A percentile compares a stretch with the other conserved stretches of the same genome.
phyloP scores from a whole-genome alignment of 495 filamentous ascomycete genomes.

The Annulohypoxylon bovei region DNA sequence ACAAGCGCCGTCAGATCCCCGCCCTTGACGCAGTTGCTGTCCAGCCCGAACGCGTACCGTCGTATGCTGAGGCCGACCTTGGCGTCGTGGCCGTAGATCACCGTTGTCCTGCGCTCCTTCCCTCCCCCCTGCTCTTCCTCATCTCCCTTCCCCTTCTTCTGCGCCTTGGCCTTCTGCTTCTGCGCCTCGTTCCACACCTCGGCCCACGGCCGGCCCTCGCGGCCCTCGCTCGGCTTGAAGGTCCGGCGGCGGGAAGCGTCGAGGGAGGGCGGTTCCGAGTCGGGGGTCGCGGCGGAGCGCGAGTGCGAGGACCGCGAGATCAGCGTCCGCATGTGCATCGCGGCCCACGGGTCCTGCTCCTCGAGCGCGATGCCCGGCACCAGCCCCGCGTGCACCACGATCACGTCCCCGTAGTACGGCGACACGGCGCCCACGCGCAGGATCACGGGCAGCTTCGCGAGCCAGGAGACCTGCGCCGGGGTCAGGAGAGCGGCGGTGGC shows the following conservation, averaged over 20 bases:
- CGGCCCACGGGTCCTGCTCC: constrained; percentile 78
- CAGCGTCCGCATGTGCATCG: constrained; percentile 93
- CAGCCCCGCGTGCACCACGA: constrained; percentile 86
- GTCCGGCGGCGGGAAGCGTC: neutral
- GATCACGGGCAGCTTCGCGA: constrained; percentile 77
- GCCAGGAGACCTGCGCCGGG: constrained; percentile 70
- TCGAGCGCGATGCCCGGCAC: constrained; percentile 76
- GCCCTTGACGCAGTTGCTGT: constrained; percentile 81
- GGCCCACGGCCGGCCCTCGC: constrained; percentile 72
- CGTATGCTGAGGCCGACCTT: constrained; percentile 71
- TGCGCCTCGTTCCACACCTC: constrained; percentile 63
- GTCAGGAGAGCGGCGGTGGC: constrained; percentile 50
- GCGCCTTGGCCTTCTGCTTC: neutral
- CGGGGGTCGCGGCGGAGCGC: neutral
- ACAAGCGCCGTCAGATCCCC: constrained; percentile 80
- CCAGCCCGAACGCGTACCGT: constrained; percentile 81
- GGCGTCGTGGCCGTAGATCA: constrained; percentile 90
- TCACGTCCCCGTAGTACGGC: constrained; percentile 64
- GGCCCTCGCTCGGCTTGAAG: constrained; percentile 35
- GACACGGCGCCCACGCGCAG: constrained; percentile 69
- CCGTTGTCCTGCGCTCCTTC: constrained; percentile 66
- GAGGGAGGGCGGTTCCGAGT: neutral
- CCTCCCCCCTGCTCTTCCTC: neutral
- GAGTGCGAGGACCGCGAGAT: constrained; percentile 31
- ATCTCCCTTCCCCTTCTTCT: constrained; percentile 14